Evolutionary conservation across 148 eudicot genomes (phyloP).

Genomic region (Agrostemma githago): DNA sequence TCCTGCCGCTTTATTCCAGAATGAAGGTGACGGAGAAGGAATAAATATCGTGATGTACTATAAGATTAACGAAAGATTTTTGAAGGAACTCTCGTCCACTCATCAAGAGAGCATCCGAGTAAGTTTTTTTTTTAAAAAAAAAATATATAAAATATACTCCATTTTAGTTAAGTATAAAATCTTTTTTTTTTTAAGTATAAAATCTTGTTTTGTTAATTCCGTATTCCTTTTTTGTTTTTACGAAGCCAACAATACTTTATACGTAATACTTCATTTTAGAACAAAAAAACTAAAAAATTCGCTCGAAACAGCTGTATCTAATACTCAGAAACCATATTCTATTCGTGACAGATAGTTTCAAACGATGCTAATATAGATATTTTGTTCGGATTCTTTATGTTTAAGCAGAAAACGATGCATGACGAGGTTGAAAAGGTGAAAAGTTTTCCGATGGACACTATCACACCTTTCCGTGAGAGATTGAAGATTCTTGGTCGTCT

Average conservation of each 20-base stretch:
- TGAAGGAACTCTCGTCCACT: constrained; percentile 64
- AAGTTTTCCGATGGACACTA: constrained; percentile 65
- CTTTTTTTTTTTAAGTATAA: no score
- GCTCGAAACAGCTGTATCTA: no score
- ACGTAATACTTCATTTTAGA: no score
- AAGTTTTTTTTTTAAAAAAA: constrained; percentile 23
- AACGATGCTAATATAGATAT: not conserved
- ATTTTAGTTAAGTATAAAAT: no score
- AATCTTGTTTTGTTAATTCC: no score
- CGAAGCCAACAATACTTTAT: not conserved
- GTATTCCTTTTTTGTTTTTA: not conserved
- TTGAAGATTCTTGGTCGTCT: constrained; percentile 92
- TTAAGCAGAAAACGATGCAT: constrained; percentile 57
- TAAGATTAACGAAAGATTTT: constrained; percentile 66
- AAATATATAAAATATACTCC: no score
- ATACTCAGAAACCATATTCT: no score
- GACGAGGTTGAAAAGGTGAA: constrained; percentile 87
- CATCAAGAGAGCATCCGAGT: constrained; percentile 79
- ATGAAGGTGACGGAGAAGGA: constrained; percentile 93
- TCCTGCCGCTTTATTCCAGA: constrained; percentile 70
- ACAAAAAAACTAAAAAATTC: no score
- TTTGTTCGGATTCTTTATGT: not conserved
- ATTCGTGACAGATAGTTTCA: no score
- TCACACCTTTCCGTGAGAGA: constrained; percentile 79
- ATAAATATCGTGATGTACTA: constrained; percentile 78